phyloP scores from a whole-genome alignment of 192 early-diverging fungal species.

The Coemansia sp. region DNA sequence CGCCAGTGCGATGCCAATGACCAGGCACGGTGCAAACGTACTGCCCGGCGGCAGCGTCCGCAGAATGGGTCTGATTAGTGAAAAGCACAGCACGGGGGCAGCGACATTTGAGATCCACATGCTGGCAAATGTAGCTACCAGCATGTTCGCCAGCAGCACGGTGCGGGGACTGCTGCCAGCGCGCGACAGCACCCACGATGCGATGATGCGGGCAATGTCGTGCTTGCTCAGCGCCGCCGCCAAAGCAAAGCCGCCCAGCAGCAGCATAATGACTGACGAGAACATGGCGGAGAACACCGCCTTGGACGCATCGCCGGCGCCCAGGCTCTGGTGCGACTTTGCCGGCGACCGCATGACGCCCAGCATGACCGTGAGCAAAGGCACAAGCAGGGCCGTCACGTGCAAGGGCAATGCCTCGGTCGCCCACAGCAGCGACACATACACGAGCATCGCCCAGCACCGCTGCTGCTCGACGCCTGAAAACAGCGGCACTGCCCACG shows the following conservation, averaged over 20 bases:
- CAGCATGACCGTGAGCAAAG: slow-evolving; percentile 78
- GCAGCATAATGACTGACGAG: slow-evolving; percentile 91
- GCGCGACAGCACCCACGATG: slow-evolving; percentile 82
- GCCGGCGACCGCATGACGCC: slow-evolving; percentile 75
- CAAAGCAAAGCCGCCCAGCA: slow-evolving; percentile 92
- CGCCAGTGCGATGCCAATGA: slow-evolving; percentile 95
- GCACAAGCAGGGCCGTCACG: slow-evolving; percentile 86
- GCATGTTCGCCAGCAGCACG: slow-evolving; percentile 91
- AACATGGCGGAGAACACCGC: slow-evolving; percentile 92
- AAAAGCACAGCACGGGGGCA: slow-evolving; percentile 95
- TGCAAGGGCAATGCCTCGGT: slow-evolving; percentile 91
- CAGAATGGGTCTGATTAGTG: slow-evolving; percentile 89
- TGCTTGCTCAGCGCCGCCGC: slow-evolving; percentile 95
- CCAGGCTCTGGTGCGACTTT: slow-evolving; percentile 48
- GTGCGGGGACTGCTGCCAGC: slow-evolving; percentile 82
- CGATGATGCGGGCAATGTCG: slow-evolving; percentile 88
- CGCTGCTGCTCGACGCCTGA: slow-evolving; percentile 72
- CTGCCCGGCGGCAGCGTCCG: slow-evolving; percentile 81
- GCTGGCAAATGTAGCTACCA: slow-evolving; percentile 93
- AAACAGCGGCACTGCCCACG: slow-evolving; percentile 67
- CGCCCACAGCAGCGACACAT: slow-evolving; percentile 90
- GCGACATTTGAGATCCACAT: slow-evolving; percentile 99
- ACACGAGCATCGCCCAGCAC: slow-evolving; percentile 90
- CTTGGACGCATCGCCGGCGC: slow-evolving; percentile 76
- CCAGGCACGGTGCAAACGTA: slow-evolving; percentile 80